phyloP scores from a whole-genome alignment of 1,284 basidiomycete species.

The Boletus smithii region DNA sequence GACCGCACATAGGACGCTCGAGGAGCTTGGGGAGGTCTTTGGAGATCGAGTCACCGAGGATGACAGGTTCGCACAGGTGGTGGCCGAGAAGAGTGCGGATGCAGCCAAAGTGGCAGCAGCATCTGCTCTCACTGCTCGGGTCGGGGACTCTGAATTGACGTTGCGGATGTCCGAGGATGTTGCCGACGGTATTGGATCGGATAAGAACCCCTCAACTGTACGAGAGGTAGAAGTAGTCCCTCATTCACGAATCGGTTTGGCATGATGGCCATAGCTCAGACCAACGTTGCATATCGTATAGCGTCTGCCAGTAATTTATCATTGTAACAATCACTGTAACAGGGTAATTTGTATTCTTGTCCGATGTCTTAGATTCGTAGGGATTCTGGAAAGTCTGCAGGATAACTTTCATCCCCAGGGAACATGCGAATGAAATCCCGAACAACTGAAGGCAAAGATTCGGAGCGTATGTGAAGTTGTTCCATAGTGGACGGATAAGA shows the following conservation, averaged over 20 bases:
- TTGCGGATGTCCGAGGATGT: conserved; percentile 21
- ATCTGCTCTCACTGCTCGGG: conserved; percentile 13
- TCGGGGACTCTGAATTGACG: conserved; percentile 29
- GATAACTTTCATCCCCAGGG: conserved; percentile 42
- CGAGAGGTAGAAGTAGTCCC: conserved; percentile 19
- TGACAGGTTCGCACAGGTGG: conserved; percentile 18
- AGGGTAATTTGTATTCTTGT: conserved; percentile 1
- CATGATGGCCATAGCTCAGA: conserved; percentile 3
- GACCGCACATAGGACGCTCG: conserved; percentile 44
- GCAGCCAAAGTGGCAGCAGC: conserved; percentile 11
- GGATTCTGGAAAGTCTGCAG: conserved; percentile 45
- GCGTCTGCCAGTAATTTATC: background rate
- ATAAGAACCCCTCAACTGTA: conserved; percentile 19
- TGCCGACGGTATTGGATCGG: conserved; percentile 4
- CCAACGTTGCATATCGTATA: background rate
- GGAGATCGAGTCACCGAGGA: conserved; percentile 38
- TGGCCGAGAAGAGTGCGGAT: conserved; percentile 16
- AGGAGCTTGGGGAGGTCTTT: conserved; percentile 49
- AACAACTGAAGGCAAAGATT: conserved; percentile 31
- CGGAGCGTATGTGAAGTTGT: conserved; percentile 2
- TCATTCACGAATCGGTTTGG: conserved; percentile 4
- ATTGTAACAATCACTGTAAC: background rate
- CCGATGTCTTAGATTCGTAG: conserved; percentile 31
- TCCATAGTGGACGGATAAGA: background rate
- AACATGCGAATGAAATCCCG: conserved; percentile 43